A percentile compares a stretch with the other conserved stretches of the same genome.
Conservation (phyloP, 352 stramenopile species). For the Globisporangium takayamanum region DNA sequence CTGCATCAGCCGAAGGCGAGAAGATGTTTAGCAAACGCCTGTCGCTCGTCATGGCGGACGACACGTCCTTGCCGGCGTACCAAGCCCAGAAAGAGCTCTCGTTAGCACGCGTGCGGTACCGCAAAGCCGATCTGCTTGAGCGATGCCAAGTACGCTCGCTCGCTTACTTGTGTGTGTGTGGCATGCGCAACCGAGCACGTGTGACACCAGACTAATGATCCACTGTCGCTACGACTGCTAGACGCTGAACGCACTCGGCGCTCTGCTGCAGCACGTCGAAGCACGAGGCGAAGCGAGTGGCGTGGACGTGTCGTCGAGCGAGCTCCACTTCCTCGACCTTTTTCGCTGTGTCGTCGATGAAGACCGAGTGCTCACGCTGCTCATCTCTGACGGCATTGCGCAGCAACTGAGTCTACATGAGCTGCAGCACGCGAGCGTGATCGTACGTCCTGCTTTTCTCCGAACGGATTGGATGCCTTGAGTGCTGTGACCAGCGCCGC, state of each 20-base stretch:
- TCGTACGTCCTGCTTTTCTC: conserved; percentile 19
- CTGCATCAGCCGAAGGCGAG: conserved; percentile 57
- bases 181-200: too few relatives aligned
- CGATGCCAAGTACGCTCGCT: conserved; percentile 35
- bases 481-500: neutral
- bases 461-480: neutral
- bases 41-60: conserved; percentile 41
- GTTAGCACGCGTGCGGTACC: conserved; percentile 43
- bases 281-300: conserved; percentile 31
- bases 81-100: conserved; percentile 49
- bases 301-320: conserved; percentile 37
- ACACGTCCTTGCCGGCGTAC: conserved; percentile 46
- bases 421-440: conserved; percentile 33
- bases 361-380: conserved; percentile 52
- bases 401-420: conserved; percentile 35
- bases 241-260: conserved; percentile 44
- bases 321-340: conserved; percentile 63
- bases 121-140: conserved; percentile 51
- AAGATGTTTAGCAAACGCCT: conserved; percentile 56
- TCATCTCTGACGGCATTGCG: conserved; percentile 45
- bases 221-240: conserved; percentile 2
- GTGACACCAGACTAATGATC: too few relatives aligned
- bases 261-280: conserved; percentile 43
- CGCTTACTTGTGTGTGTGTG: neutral
- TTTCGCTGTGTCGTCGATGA: conserved; percentile 64